Base-by-base conservation (phyloP, 2,329 filamentous ascomycete genomes). In the Beauveria rudraprayagi region DNA sequence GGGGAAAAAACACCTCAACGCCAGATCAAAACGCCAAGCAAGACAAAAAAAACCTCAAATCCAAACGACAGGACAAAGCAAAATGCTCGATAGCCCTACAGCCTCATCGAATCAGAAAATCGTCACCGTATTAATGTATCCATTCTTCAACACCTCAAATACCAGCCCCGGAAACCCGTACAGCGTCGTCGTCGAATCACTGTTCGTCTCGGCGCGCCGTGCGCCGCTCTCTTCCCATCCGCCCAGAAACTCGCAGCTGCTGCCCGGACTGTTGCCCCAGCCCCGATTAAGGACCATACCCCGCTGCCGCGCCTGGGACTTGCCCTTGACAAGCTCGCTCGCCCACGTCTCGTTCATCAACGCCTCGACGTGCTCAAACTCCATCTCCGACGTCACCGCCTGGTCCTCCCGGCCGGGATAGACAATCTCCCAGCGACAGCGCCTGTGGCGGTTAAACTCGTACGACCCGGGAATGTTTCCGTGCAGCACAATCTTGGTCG, bases 391-490 rank as follows among this genome's bases (percentile, higher is more conserved):
- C 64, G 83, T 85, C 56, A 90, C 75, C 19, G 75, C 66, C 7
- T 78, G 73, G 11, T 74, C 74, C 11, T 77, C 70, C 10, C 74
- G 71, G 5, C 77, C 71, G 10, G 87, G 74, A 65, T 87, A 87
- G 50, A 76, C 73, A 56, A 96, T 86, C 56, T 87, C 85, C 94
- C 94, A 99, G 46, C 92, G 85, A 67, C 90, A 91, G 63, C 94
- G 85, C 19, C 93, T 87, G 72, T 97, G 92, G 5, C 94, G 85
- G 74, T 99, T 97, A 77, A 99, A 99, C 11, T 93, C 90, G 71
- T 97, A 97, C 1, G 92, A 96, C 0, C 94, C 94, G 1, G 94
- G 94, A 2, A 97, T 86, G 68, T 99, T 99, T 48, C 90, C 91
- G 72, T 99, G 94, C 2, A 99, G 80, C 19, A 97, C 85, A n/a